A percentile compares a stretch with the other conserved stretches of the same genome.
Conservation (phyloP, 306 rosid genomes). For the Nissolia schottii region DNA sequence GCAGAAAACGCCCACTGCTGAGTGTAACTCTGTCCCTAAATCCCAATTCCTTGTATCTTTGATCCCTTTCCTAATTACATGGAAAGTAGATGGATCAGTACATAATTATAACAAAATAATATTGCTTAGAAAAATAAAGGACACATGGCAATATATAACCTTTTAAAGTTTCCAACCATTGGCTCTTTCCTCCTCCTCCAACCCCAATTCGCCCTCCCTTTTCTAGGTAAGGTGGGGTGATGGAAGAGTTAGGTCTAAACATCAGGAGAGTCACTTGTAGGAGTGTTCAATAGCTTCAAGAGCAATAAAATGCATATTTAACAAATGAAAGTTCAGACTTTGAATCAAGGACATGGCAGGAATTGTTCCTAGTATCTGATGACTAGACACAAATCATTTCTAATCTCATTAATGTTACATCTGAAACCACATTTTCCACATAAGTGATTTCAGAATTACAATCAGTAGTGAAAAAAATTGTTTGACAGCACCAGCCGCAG, state of each 20-base stretch:
- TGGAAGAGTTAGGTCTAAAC: background rate
- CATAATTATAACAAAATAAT: background rate
- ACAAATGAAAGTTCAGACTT: conserved; percentile 10
- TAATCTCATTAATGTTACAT: background rate
- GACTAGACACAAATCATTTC: background rate
- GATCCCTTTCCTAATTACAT: conserved; percentile 83
- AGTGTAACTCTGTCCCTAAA: conserved; percentile 98
- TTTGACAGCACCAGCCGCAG: background rate
- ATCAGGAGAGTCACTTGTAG: background rate
- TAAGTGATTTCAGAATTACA: background rate
- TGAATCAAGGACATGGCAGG: background rate
- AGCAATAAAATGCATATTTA: conserved; percentile 9
- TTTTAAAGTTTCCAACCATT: conserved; percentile 9
- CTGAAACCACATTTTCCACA: background rate
- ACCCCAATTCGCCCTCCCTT: background rate
- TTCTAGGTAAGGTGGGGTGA: background rate
- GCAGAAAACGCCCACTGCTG: conserved; percentile 99
- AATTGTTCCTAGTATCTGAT: background rate
- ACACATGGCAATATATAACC: background rate
- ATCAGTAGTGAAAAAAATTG: background rate
- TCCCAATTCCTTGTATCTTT: conserved; percentile 95
- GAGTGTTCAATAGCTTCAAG: background rate
- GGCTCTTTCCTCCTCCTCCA: background rate
- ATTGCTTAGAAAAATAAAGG: background rate
- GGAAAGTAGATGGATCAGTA: conserved; percentile 13